These are phyloP conservation scores for Eremothecium gossypii DNA, from an alignment of 1,139 yeast species.

Conservation along the genomic window DNA sequence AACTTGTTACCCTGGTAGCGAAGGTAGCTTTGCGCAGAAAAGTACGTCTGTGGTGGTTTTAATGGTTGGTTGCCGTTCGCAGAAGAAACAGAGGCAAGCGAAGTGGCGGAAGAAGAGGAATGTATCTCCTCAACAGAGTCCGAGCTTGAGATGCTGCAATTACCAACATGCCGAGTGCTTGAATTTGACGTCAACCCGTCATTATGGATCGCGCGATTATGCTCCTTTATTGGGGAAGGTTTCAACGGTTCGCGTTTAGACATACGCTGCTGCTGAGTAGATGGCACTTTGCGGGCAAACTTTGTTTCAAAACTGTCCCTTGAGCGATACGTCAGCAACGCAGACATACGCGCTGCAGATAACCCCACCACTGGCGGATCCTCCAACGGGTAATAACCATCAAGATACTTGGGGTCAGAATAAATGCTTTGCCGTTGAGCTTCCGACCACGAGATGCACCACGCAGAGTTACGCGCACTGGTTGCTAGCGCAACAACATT, in stretches of 20 bases:
- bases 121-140: constrained; percentile 13
- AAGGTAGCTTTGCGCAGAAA: constrained; percentile 89
- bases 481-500: constrained; percentile 82
- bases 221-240: constrained; percentile 36
- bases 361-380: constrained; percentile 80
- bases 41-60: constrained; percentile 69
- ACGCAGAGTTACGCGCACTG: constrained; percentile 88
- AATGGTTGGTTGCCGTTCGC: constrained; percentile 37
- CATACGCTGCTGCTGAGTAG: constrained; percentile 20
- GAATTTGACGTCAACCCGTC: constrained; percentile 40
- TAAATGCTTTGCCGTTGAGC: constrained; percentile 94
- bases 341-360: constrained; percentile 97
- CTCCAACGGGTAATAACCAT: constrained; percentile 72
- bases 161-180: constrained; percentile 7
- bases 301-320: constrained; percentile 84
- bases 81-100: constrained; percentile 17
- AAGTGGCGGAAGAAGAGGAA: constrained; percentile 25
- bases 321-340: constrained; percentile 82
- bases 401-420: constrained; percentile 84
- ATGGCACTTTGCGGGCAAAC: constrained; percentile 73
- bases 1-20: constrained; percentile 92
- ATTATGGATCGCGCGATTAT: constrained; percentile 54
- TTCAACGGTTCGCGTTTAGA: constrained; percentile 15
- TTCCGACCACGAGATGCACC: constrained; percentile 99
- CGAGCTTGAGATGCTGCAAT: constrained; percentile 12